These are phyloP conservation scores for Beauveria pseudobassiana DNA, from an alignment of 2,329 filamentous ascomycete genomes.

Conservation along the genomic window DNA sequence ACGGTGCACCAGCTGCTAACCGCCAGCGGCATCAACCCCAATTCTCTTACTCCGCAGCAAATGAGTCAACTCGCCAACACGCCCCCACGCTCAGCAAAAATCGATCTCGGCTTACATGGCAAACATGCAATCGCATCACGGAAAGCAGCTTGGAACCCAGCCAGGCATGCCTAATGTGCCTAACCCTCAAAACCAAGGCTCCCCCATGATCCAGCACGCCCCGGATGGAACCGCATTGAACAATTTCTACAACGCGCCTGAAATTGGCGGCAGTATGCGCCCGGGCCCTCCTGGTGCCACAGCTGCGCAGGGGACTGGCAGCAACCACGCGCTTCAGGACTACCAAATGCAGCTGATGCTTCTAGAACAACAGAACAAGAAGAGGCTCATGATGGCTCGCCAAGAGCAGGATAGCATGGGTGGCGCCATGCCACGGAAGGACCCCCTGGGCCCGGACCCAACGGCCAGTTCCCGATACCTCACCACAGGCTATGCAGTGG, in stretches of 20 bases:
- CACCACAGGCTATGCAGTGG: slow-evolving; percentile 60
- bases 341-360: slow-evolving; percentile 89
- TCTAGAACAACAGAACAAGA: slow-evolving; percentile 82
- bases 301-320: slow-evolving; percentile 37
- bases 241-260: slow-evolving; percentile 56
- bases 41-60: slow-evolving; percentile 65
- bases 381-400: slow-evolving; percentile 74
- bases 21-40: slow-evolving; percentile 67
- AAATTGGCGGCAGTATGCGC: slow-evolving; percentile 55
- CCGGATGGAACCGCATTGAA: slow-evolving; percentile 53
- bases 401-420: slow-evolving; percentile 61
- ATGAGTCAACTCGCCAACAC: slow-evolving; percentile 56
- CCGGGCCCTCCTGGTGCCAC: slow-evolving; percentile 40
- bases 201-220: slow-evolving; percentile 72
- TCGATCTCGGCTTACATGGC: slow-evolving; percentile 82
- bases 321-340: slow-evolving; percentile 76
- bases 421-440: slow-evolving; percentile 42
- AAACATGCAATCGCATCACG: slow-evolving; percentile 75
- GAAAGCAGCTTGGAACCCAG: slow-evolving; percentile 72
- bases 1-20: slow-evolving; percentile 54
- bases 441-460: slow-evolving; percentile 46
- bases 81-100: slow-evolving; percentile 63
- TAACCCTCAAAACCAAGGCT: slow-evolving; percentile 68
- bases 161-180: slow-evolving; percentile 61
- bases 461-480: slow-evolving; percentile 62